A percentile compares a stretch with the other conserved stretches of the same genome.
Evolutionary conservation across 352 stramenopile genomes (phyloP).

Genomic region (Globisporangium uncinulatum): DNA sequence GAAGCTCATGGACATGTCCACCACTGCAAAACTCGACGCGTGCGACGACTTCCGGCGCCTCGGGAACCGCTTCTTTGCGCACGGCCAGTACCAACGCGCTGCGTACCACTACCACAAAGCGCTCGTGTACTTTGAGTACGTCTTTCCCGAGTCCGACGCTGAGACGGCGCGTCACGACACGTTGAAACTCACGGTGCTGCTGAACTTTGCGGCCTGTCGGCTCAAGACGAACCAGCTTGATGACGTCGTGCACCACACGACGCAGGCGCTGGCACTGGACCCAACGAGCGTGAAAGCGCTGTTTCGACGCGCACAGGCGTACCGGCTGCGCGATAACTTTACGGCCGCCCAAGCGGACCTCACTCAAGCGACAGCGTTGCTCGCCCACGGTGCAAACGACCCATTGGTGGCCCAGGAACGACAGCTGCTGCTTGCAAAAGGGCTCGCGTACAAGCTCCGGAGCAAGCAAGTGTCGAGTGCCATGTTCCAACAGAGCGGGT

Average conservation of each 20-base stretch:
- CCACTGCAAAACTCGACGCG: constrained; percentile 40
- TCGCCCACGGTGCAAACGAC: constrained; percentile 9
- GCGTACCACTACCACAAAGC: constrained; percentile 80
- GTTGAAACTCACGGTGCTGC: constrained; percentile 52
- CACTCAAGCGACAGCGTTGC: constrained; percentile 23
- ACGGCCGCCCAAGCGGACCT: constrained; percentile 49
- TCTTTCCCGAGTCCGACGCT: constrained; percentile 62
- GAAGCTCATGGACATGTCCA: constrained; percentile 85
- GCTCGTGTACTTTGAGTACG: constrained; percentile 85
- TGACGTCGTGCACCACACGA: constrained; percentile 58
- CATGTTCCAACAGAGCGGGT: constrained; percentile 41
- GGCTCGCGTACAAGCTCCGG: constrained; percentile 63
- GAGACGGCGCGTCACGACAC: constrained; percentile 43
- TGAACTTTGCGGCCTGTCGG: constrained; percentile 73
- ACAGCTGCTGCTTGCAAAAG: constrained; percentile 51
- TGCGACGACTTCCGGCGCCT: constrained; percentile 68
- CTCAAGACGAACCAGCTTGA: constrained; percentile 72
- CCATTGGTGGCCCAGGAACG: constrained; percentile 50
- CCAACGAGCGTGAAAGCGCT: constrained; percentile 51
- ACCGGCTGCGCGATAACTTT: constrained; percentile 67
- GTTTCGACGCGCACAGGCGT: constrained; percentile 61
- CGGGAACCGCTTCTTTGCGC: constrained; percentile 69
- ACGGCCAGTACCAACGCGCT: constrained; percentile 77
- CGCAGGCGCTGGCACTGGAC: constrained; percentile 58
- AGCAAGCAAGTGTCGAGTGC: constrained; percentile 60